Evolutionary conservation across 371 early-diverging fungal genomes (phyloP).

Genomic region (Mucor piriformis): DNA sequence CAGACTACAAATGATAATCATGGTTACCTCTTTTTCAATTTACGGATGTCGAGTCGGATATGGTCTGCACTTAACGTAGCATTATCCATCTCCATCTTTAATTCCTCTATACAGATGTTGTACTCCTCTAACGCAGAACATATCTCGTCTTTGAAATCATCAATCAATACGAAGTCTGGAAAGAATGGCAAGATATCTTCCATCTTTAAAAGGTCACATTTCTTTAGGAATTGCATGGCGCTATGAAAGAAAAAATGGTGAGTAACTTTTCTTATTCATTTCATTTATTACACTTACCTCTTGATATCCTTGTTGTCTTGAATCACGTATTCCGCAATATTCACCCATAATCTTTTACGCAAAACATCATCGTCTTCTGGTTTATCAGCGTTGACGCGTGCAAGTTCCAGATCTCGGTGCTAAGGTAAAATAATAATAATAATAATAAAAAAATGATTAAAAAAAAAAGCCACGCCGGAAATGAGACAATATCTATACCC

Average conservation of each 20-base stretch:
- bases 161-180: conserved; percentile 92
- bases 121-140: conserved; percentile 85
- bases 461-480: too few species aligned
- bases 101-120: conserved; percentile 76
- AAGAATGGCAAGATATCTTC: conserved; percentile 96
- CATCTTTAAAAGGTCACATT: conserved; percentile 84
- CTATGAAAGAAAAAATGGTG: too few species aligned
- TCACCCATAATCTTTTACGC: conserved; percentile 89
- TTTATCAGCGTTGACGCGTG: conserved; percentile 88
- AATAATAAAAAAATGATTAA: not conserved
- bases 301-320: conserved; percentile 82
- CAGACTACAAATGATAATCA: too few species aligned
- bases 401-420: conserved; percentile 85
- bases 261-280: not conserved
- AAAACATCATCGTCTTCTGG: conserved; percentile 75
- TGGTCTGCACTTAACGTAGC: conserved; percentile 83
- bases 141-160: conserved; percentile 93
- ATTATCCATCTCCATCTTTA: conserved; percentile 90
- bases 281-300: conserved; percentile 24
- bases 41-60: conserved; percentile 77
- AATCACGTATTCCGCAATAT: conserved; percentile 89
- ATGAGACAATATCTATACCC: conserved; percentile 61
- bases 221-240: conserved; percentile 82
- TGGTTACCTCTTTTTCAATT: conserved; percentile 72
- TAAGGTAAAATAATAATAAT: conserved; percentile 51